phyloP scores from a whole-genome alignment of 805 yeast species.

The Ogataea philodendri region DNA sequence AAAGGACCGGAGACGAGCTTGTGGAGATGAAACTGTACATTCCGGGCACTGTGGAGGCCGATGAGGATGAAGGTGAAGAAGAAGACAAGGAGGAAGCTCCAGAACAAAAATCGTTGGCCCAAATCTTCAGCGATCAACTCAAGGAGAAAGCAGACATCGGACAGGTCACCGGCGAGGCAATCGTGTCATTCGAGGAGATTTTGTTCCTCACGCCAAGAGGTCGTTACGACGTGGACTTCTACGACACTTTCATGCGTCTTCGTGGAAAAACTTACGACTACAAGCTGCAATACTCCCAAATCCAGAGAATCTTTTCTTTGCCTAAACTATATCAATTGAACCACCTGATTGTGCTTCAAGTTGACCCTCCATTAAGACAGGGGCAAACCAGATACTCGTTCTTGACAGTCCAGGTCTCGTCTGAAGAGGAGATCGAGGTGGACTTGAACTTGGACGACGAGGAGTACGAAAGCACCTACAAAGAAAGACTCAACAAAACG shows the following conservation, averaged over 20 bases:
- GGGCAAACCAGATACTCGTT: constrained; percentile 97
- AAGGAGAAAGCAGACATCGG: constrained; percentile 94
- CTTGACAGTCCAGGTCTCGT: constrained; percentile 81
- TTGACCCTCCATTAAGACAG: constrained; percentile 96
- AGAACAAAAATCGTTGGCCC: constrained; percentile 68
- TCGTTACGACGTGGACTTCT: constrained; percentile 95
- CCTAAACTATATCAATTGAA: constrained; percentile 95
- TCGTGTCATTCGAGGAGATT: constrained; percentile 88
- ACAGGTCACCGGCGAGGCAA: constrained; percentile 89
- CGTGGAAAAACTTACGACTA: constrained; percentile 98
- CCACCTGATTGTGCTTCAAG: constrained; percentile 82
- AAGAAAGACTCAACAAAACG: constrained; percentile 67
- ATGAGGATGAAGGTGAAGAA: constrained; percentile 40
- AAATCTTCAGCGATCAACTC: constrained; percentile 83
- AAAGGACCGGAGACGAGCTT: constrained; percentile 87
- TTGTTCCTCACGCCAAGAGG: constrained; percentile 97
- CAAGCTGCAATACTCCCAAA: constrained; percentile 85
- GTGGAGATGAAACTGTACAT: constrained; percentile 92
- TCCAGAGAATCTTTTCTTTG: constrained; percentile 84
- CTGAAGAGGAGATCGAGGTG: constrained; percentile 88
- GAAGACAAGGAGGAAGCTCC: constrained; percentile 35
- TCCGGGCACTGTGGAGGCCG: constrained; percentile 71
- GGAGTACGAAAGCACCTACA: constrained; percentile 73
- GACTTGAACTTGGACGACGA: constrained; percentile 83
- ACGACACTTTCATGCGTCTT: constrained; percentile 77